Evolutionary conservation across 345 rosid genomes (phyloP).

Genomic region (Rhodamnia rubescens): DNA sequence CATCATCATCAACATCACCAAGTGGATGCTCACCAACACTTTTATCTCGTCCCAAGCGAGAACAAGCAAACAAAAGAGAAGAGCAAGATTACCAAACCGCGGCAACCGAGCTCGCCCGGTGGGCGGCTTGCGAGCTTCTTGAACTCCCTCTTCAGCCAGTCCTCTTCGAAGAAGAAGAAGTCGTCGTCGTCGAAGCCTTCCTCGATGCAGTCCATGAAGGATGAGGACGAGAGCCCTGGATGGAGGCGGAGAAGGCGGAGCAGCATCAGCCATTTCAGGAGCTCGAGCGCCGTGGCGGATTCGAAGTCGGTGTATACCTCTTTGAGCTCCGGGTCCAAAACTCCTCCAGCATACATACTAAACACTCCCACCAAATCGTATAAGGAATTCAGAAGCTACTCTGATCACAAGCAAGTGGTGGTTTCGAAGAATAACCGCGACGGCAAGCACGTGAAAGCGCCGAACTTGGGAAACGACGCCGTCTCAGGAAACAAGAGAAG

Average conservation of each 20-base stretch:
- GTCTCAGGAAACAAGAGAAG: not conserved
- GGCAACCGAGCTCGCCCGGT: constrained; percentile 91
- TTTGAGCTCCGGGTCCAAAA: constrained; percentile 62
- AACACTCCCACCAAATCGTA: constrained; percentile 51
- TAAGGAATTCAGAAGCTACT: constrained; percentile 38
- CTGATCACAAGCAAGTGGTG: constrained; percentile 37
- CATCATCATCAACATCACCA: constrained; percentile 13
- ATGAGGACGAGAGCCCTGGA: constrained; percentile 57
- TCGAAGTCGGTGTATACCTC: constrained; percentile 31
- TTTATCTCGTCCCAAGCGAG: not conserved
- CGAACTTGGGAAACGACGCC: not conserved
- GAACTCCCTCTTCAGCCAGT: constrained; percentile 76
- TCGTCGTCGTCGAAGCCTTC: constrained; percentile 20
- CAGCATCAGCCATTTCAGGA: constrained; percentile 81
- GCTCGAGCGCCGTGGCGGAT: constrained; percentile 29
- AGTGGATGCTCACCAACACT: not conserved
- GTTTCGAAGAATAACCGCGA: not conserved
- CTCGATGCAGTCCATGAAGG: constrained; percentile 30
- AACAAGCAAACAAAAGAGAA: constrained; percentile 20
- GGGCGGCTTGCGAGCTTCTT: constrained; percentile 80
- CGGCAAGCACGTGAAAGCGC: not conserved
- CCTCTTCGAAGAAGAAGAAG: constrained; percentile 67
- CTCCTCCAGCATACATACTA: constrained; percentile 50
- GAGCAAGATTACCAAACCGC: constrained; percentile 46
- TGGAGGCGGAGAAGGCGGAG: constrained; percentile 68